Evolutionary conservation across 495 filamentous ascomycete species (phyloP), one percentile per base, ranked within the genome.

Genomic region (Trichoderma reesei): DNA sequence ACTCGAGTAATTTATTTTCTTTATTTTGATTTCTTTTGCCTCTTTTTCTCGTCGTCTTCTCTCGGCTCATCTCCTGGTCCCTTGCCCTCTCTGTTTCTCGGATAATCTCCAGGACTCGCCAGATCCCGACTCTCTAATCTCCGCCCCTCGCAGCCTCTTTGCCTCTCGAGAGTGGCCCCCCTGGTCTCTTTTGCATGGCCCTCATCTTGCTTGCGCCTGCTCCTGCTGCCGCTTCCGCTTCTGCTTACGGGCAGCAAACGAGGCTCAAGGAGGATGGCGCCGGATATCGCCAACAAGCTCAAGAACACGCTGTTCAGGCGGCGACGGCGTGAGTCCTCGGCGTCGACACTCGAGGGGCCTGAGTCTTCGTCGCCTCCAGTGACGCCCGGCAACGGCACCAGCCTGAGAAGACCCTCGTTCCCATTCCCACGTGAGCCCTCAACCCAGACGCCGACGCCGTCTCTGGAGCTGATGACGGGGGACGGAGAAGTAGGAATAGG

Each of bases 251-350:
- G 51, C 51, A 56, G 51, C 51, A 56, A 31, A 56, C 51, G 51
- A 56, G 26, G 51, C 51, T 56, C 20, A 56, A 56, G 26, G 51
- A 56, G 51, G 51, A 56, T 56, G 51, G 51, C 20, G 51, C 51
- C 51, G 18, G 51, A 56, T n/a, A 56, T 56, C n/a, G 51, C 51
- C 34, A 56, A 34, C 51, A 56, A 56, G 51, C 51, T 56, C 51
- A 56, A 56, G 7, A 9, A 0, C 1, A 56, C 51, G 51, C 51
- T 56, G 51, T 56, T 56, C 34, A 33, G 51, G 51, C 51, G 51
- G 51, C 51, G 51, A 31, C 26, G 51, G 26, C 51, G 51, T 9
- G 3, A 34, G 51, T 56, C 51, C 31, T 33, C 18, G 26, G 51
- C 8, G 16, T 48, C 51, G 20, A 56, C 20, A 34, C 16, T 9